A percentile compares a stretch with the other conserved stretches of the same genome.
Conservation (phyloP, 129 eudicot species). For the Apium graveolens region DNA sequence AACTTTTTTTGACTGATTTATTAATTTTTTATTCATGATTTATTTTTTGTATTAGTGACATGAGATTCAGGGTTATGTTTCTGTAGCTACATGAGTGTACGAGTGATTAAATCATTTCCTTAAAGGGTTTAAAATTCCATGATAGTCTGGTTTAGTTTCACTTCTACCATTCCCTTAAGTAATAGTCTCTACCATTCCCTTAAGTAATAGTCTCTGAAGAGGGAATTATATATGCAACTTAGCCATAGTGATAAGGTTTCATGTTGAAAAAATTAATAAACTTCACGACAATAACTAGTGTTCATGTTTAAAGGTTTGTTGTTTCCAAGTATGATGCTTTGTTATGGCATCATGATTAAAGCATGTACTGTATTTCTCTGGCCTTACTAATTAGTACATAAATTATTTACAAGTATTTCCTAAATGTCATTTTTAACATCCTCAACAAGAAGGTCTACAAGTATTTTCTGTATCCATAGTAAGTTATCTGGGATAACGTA, state of each 20-base stretch:
- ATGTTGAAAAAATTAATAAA: neutral
- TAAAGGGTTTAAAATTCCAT: neutral
- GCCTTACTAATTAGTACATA: neutral
- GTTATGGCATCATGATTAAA: neutral
- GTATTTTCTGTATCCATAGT: slow-evolving; percentile 68
- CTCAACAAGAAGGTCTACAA: slow-evolving; percentile 60
- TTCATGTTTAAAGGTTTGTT: neutral
- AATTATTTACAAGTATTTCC: slow-evolving; percentile 36
- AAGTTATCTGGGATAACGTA: slow-evolving; percentile 17
- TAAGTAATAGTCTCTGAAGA: neutral
- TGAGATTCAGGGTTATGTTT: neutral
- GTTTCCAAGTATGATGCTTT: neutral
- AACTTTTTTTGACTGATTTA: neutral
- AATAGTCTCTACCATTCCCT: no score
- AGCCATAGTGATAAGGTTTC: neutral
- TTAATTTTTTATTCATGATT: no score
- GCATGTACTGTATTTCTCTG: neutral
- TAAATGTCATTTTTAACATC: slow-evolving; percentile 57
- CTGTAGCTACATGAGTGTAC: neutral
- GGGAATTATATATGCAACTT: neutral
- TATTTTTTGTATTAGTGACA: no score
- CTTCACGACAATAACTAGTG: neutral
- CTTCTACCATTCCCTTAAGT: no score
- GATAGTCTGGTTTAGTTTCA: neutral
- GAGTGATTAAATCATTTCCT: neutral